Base-by-base conservation (phyloP, 352 stramenopile species). In the Globisporangium echinulatum region DNA sequence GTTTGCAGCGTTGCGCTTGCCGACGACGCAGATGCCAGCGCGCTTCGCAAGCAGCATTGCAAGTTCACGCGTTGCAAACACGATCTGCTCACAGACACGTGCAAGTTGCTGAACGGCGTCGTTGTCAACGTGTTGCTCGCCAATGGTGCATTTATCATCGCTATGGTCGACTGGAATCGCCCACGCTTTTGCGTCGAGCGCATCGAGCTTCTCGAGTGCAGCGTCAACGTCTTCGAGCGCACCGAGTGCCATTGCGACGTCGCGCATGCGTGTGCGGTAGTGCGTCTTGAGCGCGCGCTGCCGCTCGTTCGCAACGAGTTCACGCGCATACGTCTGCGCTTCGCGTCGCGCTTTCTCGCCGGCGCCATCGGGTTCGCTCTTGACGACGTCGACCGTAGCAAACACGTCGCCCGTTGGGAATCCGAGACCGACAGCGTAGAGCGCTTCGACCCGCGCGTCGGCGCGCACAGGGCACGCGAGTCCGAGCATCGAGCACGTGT, bases 161-260 rank as follows among this genome's bases (percentile, higher is more conserved):
- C 19, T 39, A 39, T 38, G 25, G 10, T 52, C n/a, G 38, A 7
- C 5, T 43, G 48, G n/a, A 17, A 56, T 4, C 5, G 37, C 42
- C 3, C 74, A 69, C 13, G 58, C 42, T 6, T 9, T 15, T 0
- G 52, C 64, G 39, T 92, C 82, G 37, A 80, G 42, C 1, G 39
- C 49, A 25, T 61, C 65, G 15, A 90, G 38, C 11, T 69, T 58
- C 5, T 77, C 70, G 43, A 88, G 40, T 13, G 75, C 60, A 3
- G 61, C 59, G 39, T 92, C 81, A 53, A 87, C 67, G 42, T 88
- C 79, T 64, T 89, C 79, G 49, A 92, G 59, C 0, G 79, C 68
- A 8, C 71, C 83, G 7, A 88, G 53, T 13, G 83, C 81, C 61
- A 79, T 71, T 2, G 79, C 71, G 2, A 88, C 61, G 1, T 72